Evolutionary conservation across 2,329 filamentous ascomycete species (phyloP), one percentile per base, ranked within the genome.

Genomic region (Ploettnerulaceae sp.): DNA sequence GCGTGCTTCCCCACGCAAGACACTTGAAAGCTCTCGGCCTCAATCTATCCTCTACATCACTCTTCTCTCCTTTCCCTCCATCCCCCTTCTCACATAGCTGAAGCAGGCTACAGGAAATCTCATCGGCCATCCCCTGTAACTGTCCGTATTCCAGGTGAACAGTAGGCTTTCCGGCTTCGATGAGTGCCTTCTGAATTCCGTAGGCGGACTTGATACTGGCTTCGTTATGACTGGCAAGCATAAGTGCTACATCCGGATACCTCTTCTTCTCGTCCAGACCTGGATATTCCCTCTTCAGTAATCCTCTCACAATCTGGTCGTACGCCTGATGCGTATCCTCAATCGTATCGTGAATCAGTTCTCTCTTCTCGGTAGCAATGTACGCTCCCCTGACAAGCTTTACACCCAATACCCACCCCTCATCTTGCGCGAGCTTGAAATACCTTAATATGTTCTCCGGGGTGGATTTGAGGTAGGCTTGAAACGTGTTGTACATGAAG

Each of bases 121-220:
- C 89, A 58, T 95, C 90, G 1, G 90, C 90, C 90, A 96, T 96
- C 40, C 89, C 89, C 70, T 90, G 85, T 1, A 95, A 76, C 69
- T 95, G 89, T 6, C 85, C 84, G 64, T 86, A 88, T 2, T 69
- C 69, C 4, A 74, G 64, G 39, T 73, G 68, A 1, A 64, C 64
- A 6, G 64, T 64, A 20, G 62, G 59, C 35, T 64, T 61, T n/a
- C 66, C 63, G 2, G 66, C 59, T 51, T 63, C 62, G 60, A 67
- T 61, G 71, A 71, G 52, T 3, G 36, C 24, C n/a, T 45, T 51
- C 26, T 75, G 69, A 21, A 80, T 68, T 17, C 67, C 69, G 11
- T 74, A 73, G 12, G 75, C 77, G 25, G 66, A 69, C 24, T 71
- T 68, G 9, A 94, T 82, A 12, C 84, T 86, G 35, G 78, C 76